Percentiles rank a stretch among this genome's conserved stretches.
phyloP scores from a whole-genome alignment of 768 basidiomycete genomes.

The Galerina sulciceps region DNA sequence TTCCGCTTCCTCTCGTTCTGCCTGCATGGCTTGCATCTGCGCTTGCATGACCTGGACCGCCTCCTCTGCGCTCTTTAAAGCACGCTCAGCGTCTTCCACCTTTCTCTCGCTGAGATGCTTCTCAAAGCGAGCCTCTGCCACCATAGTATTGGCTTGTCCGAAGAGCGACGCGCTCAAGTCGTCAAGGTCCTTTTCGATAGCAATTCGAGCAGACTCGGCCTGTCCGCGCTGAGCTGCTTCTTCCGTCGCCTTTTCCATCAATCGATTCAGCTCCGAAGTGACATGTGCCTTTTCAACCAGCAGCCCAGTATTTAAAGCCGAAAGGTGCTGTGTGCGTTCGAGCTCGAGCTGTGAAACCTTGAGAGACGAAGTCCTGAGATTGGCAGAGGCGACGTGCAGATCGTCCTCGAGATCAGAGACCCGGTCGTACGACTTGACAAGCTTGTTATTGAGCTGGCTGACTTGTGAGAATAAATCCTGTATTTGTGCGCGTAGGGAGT shows the following conservation, averaged over 20 bases:
- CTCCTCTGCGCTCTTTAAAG: slow-evolving; percentile 84
- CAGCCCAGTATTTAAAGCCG: slow-evolving; percentile 88
- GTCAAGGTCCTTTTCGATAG: slow-evolving; percentile 94
- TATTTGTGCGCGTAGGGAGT: slow-evolving; percentile 78
- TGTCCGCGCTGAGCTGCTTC: slow-evolving; percentile 91
- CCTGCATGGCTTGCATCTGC: slow-evolving; percentile 78
- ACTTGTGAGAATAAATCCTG: slow-evolving; percentile 91
- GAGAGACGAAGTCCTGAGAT: slow-evolving; percentile 61
- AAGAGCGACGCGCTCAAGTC: slow-evolving; percentile 92
- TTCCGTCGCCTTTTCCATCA: slow-evolving; percentile 95
- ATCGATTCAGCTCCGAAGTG: slow-evolving; percentile 85
- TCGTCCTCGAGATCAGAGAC: slow-evolving; percentile 94
- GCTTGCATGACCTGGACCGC: slow-evolving; percentile 83
- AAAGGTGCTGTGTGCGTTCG: slow-evolving; percentile 85
- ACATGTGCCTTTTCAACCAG: slow-evolving; percentile 93
- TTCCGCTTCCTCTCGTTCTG: slow-evolving; percentile 69
- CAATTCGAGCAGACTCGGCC: slow-evolving; percentile 79
- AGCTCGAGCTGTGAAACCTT: slow-evolving; percentile 81
- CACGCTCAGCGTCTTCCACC: slow-evolving; percentile 75
- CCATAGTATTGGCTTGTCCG: slow-evolving; percentile 95
- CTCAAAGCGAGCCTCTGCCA: slow-evolving; percentile 87
- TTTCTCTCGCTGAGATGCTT: slow-evolving; percentile 69
- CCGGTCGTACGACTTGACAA: slow-evolving; percentile 90
- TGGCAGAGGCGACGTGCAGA: slow-evolving; percentile 67
- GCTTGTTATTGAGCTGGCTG: slow-evolving; percentile 87